These are phyloP conservation scores for Eragrostis curvula DNA, from an alignment of 176 grass and related monocot species.

Conservation along the genomic window DNA sequence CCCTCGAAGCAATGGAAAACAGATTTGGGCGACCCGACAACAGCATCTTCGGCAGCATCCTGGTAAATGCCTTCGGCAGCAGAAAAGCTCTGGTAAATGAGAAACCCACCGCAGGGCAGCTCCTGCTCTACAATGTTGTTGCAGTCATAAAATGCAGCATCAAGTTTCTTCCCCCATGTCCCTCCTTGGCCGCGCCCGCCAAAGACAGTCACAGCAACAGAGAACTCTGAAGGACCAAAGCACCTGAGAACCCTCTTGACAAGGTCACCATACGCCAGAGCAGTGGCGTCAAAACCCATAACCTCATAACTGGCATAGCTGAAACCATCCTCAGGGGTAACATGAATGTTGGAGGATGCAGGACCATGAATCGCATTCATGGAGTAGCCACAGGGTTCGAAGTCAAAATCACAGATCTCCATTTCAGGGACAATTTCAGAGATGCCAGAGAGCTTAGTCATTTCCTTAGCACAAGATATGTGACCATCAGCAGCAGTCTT, in stretches of 20 bases:
- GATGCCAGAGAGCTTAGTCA: slow-evolving; percentile 72
- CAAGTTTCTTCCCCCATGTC: slow-evolving; percentile 56
- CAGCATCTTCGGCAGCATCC: not conserved
- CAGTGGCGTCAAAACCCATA: slow-evolving; percentile 52
- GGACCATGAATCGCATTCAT: slow-evolving; percentile 71
- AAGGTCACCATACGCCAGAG: slow-evolving; percentile 44
- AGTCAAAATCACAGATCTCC: slow-evolving; percentile 81
- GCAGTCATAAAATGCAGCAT: slow-evolving; percentile 42
- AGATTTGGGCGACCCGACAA: slow-evolving; percentile 50
- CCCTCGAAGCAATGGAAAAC: slow-evolving; percentile 52
- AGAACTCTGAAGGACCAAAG: slow-evolving; percentile 71
- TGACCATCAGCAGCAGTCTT: slow-evolving; percentile 60
- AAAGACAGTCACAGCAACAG: slow-evolving; percentile 73
- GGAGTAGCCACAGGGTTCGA: slow-evolving; percentile 78
- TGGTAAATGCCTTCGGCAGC: slow-evolving; percentile 7
- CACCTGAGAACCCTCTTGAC: slow-evolving; percentile 66
- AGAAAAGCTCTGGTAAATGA: slow-evolving; percentile 67
- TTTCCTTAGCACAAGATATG: slow-evolving; percentile 61
- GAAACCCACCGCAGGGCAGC: slow-evolving; percentile 43
- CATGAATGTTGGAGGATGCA: slow-evolving; percentile 70
- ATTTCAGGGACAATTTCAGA: slow-evolving; percentile 74
- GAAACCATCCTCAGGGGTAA: slow-evolving; percentile 84
- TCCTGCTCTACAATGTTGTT: slow-evolving; percentile 61
- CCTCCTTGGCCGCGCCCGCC: slow-evolving; percentile 38
- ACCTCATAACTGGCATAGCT: slow-evolving; percentile 86